A percentile compares a stretch with the other conserved stretches of the same genome.
Conservation (phyloP, 2,329 filamentous ascomycete species). For the Raffaelea ambrosiae region DNA sequence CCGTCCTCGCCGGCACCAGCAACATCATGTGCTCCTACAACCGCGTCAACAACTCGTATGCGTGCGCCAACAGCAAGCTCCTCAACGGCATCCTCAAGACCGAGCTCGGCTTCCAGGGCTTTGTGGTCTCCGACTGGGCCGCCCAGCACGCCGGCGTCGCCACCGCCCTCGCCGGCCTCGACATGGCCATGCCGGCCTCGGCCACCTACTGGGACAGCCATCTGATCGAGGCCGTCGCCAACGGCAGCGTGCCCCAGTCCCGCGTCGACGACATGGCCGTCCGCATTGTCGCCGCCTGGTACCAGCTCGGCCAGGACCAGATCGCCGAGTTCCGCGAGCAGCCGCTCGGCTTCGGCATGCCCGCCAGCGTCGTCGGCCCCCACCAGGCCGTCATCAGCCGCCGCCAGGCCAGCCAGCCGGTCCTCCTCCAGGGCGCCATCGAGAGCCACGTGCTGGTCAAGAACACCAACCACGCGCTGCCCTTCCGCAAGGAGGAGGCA, state of each 20-base stretch:
- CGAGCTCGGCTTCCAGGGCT: slow-evolving; percentile 54
- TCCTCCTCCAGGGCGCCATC: slow-evolving; percentile 44
- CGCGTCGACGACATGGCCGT: slow-evolving; percentile 67
- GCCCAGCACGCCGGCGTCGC: slow-evolving; percentile 57
- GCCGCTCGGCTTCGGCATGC: slow-evolving; percentile 45
- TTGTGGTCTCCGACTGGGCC: slow-evolving; percentile 58
- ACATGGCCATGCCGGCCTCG: slow-evolving; percentile 58
- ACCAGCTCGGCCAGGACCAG: slow-evolving; percentile 44
- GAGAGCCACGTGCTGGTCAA: slow-evolving; percentile 68
- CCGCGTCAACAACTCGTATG: slow-evolving; percentile 62
- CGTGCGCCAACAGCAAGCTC: slow-evolving; percentile 59
- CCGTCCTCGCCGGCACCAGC: slow-evolving; percentile 51
- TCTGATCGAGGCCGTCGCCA: slow-evolving; percentile 48
- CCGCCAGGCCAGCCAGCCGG: slow-evolving; percentile 31
- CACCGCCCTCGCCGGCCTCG: slow-evolving; percentile 55
- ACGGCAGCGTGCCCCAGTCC: slow-evolving; percentile 46
- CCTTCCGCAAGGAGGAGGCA: slow-evolving; percentile 44
- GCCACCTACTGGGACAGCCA: slow-evolving; percentile 39
- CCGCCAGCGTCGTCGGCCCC: slow-evolving; percentile 43
- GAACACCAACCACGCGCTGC: slow-evolving; percentile 55
- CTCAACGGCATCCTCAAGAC: slow-evolving; percentile 59
- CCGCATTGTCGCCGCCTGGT: slow-evolving; percentile 57
- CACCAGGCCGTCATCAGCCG: slow-evolving; percentile 41
- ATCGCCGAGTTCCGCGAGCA: slow-evolving; percentile 25
- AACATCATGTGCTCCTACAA: slow-evolving; percentile 59